Base-by-base conservation (phyloP, 441 rosid species). In the Sinapis alba region DNA sequence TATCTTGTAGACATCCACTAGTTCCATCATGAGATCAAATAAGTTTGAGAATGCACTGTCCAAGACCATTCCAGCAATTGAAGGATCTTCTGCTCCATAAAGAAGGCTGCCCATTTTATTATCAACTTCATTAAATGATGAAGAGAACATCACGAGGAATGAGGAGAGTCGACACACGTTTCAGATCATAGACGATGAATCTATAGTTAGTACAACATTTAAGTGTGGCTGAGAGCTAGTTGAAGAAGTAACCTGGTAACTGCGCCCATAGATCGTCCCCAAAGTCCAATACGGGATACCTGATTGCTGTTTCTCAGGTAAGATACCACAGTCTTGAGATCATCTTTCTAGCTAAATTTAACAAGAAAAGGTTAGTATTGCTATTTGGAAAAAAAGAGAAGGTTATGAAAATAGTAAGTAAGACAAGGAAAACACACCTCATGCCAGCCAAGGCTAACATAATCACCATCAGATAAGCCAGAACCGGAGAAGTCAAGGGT, bases 181-280 rank as follows among this genome's bases (percentile, higher is more conserved):
- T 32, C 43, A 72, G 28, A 58, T 41, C 36, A 71, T 19, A 77
- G 65, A 58, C 70, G n/a, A n/a, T n/a, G n/a, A n/a, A n/a, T n/a
- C n/a, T n/a, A n/a, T n/a, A n/a, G n/a, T n/a, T n/a, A n/a, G n/a
- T n/a, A n/a, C n/a, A n/a, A n/a, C n/a, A n/a, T n/a, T n/a, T n/a
- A n/a, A n/a, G n/a, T n/a, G n/a, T n/a, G n/a, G n/a, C n/a, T n/a
- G n/a, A n/a, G 73, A 69, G 54, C 45, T 16, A 24, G 62, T 47
- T 64, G 50, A 73, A 78, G 71, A 68, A 78, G 64, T 54, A 82
- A 95, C 99, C 99, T 81, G 71, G 99, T 95, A 75, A 95, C 99
- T 4, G 99, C 99, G 67, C 99, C 99, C 99, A 95, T 95, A 32
- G 99, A 95, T 69, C 99, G 92, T 77, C 99, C 99, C 99, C 99